phyloP scores from a whole-genome alignment of 441 rosid genomes.

The Caryocar brasiliense region DNA sequence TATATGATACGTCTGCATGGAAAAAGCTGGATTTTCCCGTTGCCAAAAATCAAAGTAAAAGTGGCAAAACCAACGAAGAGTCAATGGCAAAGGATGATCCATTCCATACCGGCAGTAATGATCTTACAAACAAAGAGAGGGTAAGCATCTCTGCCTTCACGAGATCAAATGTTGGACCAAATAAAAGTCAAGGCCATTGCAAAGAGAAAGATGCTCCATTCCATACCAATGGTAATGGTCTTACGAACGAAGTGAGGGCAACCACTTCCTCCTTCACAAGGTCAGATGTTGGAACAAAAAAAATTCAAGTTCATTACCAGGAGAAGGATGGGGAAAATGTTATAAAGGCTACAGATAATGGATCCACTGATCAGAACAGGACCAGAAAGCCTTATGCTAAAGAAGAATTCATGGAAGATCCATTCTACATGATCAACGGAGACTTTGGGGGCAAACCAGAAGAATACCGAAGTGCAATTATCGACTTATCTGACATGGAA shows the following conservation, averaged over 20 bases:
- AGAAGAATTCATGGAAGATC: conserved; percentile 11
- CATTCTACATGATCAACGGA: conserved; percentile 10
- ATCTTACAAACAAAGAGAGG: conserved; percentile 1
- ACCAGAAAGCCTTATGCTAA: background rate
- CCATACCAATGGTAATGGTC: no score
- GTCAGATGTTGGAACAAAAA: no score
- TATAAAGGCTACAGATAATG: background rate
- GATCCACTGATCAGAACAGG: background rate
- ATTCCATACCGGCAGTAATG: background rate
- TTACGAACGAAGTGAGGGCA: no score
- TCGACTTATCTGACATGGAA: conserved; percentile 17
- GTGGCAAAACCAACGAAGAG: background rate
- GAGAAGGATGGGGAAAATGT: background rate
- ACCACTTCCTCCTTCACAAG: no score
- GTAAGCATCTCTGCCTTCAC: conserved; percentile 2
- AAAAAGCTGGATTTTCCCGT: conserved; percentile 9
- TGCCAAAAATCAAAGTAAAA: conserved; percentile 11
- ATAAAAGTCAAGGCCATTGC: conserved; percentile 2
- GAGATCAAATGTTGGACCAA: background rate
- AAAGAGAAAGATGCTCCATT: conserved; percentile 1
- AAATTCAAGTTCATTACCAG: no score
- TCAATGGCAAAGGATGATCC: background rate
- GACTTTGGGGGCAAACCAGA: conserved; percentile 1
- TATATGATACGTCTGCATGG: conserved; percentile 16
- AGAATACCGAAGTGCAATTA: background rate